Evolutionary conservation across 129 eudicot genomes (phyloP).

Genomic region (Erigeron canadensis): DNA sequence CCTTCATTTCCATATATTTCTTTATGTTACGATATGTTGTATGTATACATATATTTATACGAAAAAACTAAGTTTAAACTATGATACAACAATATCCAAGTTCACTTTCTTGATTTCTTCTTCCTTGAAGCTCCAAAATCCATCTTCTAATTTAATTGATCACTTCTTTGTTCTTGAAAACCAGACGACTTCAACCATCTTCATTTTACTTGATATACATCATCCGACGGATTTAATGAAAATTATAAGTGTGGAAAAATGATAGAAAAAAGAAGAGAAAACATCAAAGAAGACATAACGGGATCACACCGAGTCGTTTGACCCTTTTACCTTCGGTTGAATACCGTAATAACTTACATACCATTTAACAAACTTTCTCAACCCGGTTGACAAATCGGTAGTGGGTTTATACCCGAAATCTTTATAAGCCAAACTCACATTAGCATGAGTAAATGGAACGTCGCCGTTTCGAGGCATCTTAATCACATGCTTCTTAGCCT

Average conservation of each 20-base stretch:
- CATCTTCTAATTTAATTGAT: conserved; percentile 2
- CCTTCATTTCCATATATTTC: conserved; percentile 23
- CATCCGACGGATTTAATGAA: conserved; percentile 7
- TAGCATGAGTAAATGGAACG: conserved; percentile 79
- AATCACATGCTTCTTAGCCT: conserved; percentile 76
- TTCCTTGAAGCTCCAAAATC: not conserved
- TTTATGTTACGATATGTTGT: conserved; percentile 33
- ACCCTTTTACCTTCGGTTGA: conserved; percentile 56
- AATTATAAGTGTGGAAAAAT: conserved; percentile 24
- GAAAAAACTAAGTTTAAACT: conserved; percentile 21
- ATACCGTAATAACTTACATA: conserved; percentile 72
- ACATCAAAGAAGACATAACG: conserved; percentile 27
- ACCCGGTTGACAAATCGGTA: conserved; percentile 69
- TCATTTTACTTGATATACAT: not conserved
- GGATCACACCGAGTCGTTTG: conserved; percentile 29
- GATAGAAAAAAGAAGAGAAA: conserved; percentile 16
- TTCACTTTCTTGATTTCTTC: not conserved
- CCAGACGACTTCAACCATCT: not conserved
- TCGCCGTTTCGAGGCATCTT: conserved; percentile 87
- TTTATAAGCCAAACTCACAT: conserved; percentile 57
- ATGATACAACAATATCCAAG: conserved; percentile 37
- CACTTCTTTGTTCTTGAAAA: conserved; percentile 9
- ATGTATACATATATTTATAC: conserved; percentile 29
- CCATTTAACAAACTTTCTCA: conserved; percentile 79
- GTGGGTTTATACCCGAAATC: conserved; percentile 84